A percentile compares a stretch with the other conserved stretches of the same genome.
Evolutionary conservation across 2,329 filamentous ascomycete genomes (phyloP).

Genomic region (Colletotrichum sublineola): DNA sequence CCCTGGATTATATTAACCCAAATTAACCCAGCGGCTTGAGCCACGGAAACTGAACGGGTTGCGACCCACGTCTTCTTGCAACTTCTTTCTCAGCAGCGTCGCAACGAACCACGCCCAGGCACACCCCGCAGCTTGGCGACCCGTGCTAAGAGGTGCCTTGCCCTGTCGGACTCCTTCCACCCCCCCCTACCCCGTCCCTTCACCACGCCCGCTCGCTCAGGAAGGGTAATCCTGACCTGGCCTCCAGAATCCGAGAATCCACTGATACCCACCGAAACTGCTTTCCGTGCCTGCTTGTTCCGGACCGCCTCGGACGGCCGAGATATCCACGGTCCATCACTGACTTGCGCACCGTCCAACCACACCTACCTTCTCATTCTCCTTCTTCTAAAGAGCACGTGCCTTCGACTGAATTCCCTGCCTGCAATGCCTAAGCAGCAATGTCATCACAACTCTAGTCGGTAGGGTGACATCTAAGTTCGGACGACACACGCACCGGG

Average conservation of each 20-base stretch:
- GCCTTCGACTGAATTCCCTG: neutral
- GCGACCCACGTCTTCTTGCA: conserved; percentile 16
- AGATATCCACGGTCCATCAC: neutral
- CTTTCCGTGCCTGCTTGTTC: neutral
- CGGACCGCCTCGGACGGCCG: conserved; percentile 5
- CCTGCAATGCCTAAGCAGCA: neutral
- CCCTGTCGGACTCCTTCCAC: neutral
- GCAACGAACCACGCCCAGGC: conserved; percentile 28
- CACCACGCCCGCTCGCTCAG: conserved; percentile 13
- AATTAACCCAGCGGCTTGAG: conserved; percentile 27
- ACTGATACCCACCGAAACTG: conserved; percentile 17
- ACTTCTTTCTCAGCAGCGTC: conserved; percentile 35
- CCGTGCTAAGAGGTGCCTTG: conserved; percentile 23
- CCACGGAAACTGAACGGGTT: conserved; percentile 17
- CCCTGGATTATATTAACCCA: conserved; percentile 40
- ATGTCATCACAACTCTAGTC: neutral
- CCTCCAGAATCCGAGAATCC: conserved; percentile 15
- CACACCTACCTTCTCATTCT: too few species aligned
- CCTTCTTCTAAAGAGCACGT: neutral
- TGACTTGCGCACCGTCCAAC: too few species aligned
- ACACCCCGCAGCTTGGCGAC: conserved; percentile 22
- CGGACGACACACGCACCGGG: conserved; percentile 20
- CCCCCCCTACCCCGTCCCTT: neutral
- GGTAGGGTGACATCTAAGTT: neutral
- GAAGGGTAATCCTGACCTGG: conserved; percentile 4